These are phyloP conservation scores for Annulohypoxylon nitens DNA, from an alignment of 495 filamentous ascomycete species.

Conservation along the genomic window DNA sequence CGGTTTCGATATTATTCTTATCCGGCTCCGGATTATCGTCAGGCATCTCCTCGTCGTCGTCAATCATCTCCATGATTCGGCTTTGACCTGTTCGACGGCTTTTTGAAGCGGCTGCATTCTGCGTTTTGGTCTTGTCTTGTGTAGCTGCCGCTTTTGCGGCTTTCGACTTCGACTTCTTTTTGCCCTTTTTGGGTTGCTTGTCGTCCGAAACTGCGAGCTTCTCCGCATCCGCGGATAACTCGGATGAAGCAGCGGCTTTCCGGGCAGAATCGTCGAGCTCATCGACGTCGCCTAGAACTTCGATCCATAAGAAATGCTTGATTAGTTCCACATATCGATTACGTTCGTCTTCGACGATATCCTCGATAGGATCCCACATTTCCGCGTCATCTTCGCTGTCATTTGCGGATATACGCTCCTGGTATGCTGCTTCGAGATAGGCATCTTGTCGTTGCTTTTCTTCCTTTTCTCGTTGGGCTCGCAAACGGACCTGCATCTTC, in stretches of 20 bases:
- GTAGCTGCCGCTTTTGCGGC: conserved; percentile 23
- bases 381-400: conserved; percentile 51
- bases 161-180: conserved; percentile 56
- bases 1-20: conserved; percentile 59
- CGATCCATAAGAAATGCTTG: conserved; percentile 61
- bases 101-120: conserved; percentile 15
- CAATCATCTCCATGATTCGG: conserved; percentile 43
- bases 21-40: conserved; percentile 47
- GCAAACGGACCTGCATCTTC: conserved; percentile 54
- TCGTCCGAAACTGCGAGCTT: conserved; percentile 29
- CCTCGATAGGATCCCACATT: conserved; percentile 68
- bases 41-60: conserved; percentile 11
- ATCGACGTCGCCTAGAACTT: conserved; percentile 29
- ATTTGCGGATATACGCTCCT: conserved; percentile 55
- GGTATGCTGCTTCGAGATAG: conserved; percentile 62
- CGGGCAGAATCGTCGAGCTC: conserved; percentile 34
- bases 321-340: conserved; percentile 59
- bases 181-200: conserved; percentile 54
- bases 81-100: conserved; percentile 32
- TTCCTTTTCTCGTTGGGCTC: conserved; percentile 55
- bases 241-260: conserved; percentile 24
- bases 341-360: conserved; percentile 62
- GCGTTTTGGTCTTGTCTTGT: conserved; percentile 16
- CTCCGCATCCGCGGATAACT: conserved; percentile 18
- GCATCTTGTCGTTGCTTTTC: conserved; percentile 59